Percentiles rank a stretch among this genome's conserved stretches.
These are phyloP conservation scores for Yarrowia sp. DNA, from an alignment of 805 yeast genomes.

Conservation along the genomic window DNA sequence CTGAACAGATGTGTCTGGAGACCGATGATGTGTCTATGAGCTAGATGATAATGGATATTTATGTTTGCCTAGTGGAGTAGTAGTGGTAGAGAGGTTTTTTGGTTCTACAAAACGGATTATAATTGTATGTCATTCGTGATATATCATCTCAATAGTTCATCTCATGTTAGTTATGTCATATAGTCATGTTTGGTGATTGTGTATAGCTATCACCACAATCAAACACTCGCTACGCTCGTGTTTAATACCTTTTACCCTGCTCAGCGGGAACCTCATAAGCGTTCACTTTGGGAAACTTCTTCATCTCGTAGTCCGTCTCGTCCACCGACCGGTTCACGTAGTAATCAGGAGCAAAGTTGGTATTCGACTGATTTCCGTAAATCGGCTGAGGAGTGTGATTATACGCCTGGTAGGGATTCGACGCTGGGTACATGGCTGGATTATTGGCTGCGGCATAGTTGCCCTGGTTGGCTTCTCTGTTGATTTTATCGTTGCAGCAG, in stretches of 20 bases:
- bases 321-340: not conserved
- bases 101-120: too few relatives aligned
- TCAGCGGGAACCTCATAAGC: conserved; percentile 18
- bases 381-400: conserved; percentile 21
- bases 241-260: not conserved
- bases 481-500: conserved; percentile 14
- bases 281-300: conserved; percentile 5
- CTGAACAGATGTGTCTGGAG: too few relatives aligned
- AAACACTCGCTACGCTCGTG: too few relatives aligned
- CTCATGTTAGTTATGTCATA: not conserved
- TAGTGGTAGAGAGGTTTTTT: too few relatives aligned
- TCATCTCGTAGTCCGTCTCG: conserved; percentile 3
- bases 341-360: conserved; percentile 21
- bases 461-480: conserved; percentile 7
- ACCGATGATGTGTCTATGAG: too few relatives aligned
- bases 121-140: too few relatives aligned
- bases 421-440: conserved; percentile 28
- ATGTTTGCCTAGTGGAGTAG: not conserved
- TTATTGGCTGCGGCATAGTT: conserved; percentile 28
- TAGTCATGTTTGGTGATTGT: not conserved
- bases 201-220: not conserved
- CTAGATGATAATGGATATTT: not conserved
- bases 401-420: conserved; percentile 14
- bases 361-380: conserved; percentile 4
- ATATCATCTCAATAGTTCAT: too few relatives aligned